These are phyloP conservation scores for Skeletonema potamos DNA, from an alignment of 108 stramenopile genomes.

Conservation along the genomic window DNA sequence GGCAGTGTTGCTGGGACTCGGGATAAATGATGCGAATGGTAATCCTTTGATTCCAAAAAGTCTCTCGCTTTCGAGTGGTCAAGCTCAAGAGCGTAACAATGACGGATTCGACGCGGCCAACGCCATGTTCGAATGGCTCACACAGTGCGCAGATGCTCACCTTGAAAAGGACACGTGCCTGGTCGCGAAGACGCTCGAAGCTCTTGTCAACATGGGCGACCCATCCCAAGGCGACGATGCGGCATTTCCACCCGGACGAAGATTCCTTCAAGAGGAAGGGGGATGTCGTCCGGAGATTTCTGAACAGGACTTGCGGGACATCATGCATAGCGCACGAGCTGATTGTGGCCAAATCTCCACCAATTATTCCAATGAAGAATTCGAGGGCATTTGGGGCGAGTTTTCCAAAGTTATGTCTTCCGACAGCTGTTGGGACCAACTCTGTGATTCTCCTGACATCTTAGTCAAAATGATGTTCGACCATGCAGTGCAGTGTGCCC, in stretches of 20 bases:
- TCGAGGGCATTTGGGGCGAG: background rate
- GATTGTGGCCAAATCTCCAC: background rate
- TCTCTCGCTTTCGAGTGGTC: background rate
- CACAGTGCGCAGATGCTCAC: constrained; percentile 11
- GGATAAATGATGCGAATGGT: background rate
- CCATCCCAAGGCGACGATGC: background rate
- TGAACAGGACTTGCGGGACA: background rate
- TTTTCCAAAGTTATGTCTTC: background rate
- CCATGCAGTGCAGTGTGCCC: constrained; percentile 9
- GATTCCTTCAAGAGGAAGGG: background rate
- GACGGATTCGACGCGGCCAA: constrained; percentile 6
- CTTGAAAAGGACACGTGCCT: constrained; percentile 23
- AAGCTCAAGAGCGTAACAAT: background rate
- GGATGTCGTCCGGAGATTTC: background rate
- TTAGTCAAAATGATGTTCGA: background rate
- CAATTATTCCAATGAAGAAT: background rate
- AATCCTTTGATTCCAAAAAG: background rate
- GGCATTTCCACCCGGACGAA: background rate
- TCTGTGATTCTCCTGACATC: background rate
- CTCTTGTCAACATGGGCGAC: constrained; percentile 4
- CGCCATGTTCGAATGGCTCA: constrained; percentile 11
- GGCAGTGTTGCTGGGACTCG: constrained; percentile 8
- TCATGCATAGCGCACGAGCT: background rate
- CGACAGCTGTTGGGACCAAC: background rate
- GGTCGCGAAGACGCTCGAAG: constrained; percentile 8